Evolutionary conservation across 805 yeast species (phyloP), one percentile per base, ranked within the genome.

Genomic region (Kregervanrija pseudodelftensis): DNA sequence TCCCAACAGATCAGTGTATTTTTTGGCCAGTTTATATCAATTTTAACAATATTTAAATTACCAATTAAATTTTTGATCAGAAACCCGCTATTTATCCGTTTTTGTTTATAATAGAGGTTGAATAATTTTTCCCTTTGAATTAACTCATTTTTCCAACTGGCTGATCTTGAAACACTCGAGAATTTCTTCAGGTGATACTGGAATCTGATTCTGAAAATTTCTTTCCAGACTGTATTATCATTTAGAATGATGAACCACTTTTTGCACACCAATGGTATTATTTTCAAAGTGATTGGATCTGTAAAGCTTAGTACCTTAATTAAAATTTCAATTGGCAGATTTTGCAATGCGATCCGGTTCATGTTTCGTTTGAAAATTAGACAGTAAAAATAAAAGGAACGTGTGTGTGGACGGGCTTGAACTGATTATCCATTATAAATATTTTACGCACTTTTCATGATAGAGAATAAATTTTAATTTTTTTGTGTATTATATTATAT

Each of bases 241-340:
- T 64, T 63, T 2, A 74, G 65, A 2, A 72, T 67, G 36, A 49
- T 49, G 47, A 69, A 61, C 82, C 82, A 77, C 38, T 62, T 52
- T 41, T 60, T 65, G 49, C 81, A 76, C 7, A 77, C 82, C 15
- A 65, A 49, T 8, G 75, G 63, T 8, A 70, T 52, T 14, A 53
- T 57, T 41, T 61, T 61, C 39, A 77, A 58, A 30, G 76, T 70
- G 3, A 58, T 50, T 3, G 77, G 72, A 43, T 76, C 77, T 8
- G 76, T 65, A 42, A 67, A 59, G 4, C 72, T 59, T 51, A 77
- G 74, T 12, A 77, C 62, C 30, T 62, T 57, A 42, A 72, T 67
- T 42, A 77, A 56, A 1, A 76, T 47, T 51, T 77, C 82, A 2
- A 61, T 43, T 2, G 82, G 81, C n/a, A 76, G 57, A 14, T 64